These are phyloP conservation scores for Dacryopinax primogenitus DNA, from an alignment of 768 basidiomycete species.

Conservation along the genomic window DNA sequence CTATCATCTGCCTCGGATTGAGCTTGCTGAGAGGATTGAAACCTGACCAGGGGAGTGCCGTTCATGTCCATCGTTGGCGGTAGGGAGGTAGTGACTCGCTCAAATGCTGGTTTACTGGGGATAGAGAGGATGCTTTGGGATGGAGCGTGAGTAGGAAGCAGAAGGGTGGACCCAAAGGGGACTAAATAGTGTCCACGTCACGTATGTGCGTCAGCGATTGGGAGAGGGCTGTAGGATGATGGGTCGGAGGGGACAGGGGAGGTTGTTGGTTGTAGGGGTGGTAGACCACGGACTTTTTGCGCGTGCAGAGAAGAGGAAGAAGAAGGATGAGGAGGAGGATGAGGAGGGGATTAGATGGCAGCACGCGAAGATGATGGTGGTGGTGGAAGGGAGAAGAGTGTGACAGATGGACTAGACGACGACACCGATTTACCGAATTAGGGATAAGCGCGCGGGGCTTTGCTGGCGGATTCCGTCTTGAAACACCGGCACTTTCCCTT, in stretches of 20 bases:
- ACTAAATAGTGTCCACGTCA: slow-evolving; percentile 9
- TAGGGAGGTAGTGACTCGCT: background rate
- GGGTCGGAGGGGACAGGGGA: background rate
- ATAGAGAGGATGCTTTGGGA: background rate
- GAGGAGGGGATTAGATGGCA: background rate
- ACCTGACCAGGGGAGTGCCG: background rate
- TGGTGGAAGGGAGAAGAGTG: slow-evolving; percentile 1
- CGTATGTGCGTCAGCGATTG: background rate
- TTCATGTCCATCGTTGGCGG: slow-evolving; percentile 2
- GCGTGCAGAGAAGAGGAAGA: background rate
- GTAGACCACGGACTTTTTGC: slow-evolving; percentile 7
- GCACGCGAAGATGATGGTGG: background rate
- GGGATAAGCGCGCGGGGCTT: too few species aligned
- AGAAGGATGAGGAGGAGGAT: background rate
- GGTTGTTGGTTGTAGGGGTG: background rate
- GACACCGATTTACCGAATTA: too few species aligned
- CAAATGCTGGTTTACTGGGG: too few species aligned
- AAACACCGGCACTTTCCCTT: too few species aligned
- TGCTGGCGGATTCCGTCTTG: too few species aligned
- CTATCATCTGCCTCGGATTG: slow-evolving; percentile 9
- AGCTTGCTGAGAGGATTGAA: background rate
- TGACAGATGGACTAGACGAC: background rate
- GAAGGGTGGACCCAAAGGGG: background rate
- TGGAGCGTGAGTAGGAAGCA: background rate
- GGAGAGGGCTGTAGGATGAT: background rate